Evolutionary conservation across 257 asterid genomes (phyloP).

Genomic region (Penstemon newberryi): DNA sequence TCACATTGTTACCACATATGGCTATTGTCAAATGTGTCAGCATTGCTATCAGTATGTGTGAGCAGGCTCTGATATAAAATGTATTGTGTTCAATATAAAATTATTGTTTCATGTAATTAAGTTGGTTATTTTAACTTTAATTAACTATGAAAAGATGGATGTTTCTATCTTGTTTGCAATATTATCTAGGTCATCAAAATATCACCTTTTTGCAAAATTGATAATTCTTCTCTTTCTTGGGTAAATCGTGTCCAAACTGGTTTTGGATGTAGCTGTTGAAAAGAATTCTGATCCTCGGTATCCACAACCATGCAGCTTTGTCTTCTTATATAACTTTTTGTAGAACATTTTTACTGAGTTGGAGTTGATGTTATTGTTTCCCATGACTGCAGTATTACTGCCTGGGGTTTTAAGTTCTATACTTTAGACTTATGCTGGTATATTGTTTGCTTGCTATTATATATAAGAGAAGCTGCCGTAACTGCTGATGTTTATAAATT

Average conservation of each 20-base stretch:
- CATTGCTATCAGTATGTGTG: constrained; percentile 9
- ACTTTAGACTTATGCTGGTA: not conserved
- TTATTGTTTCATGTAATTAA: not conserved
- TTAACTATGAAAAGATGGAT: constrained; percentile 15
- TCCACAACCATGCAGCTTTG: constrained; percentile 3
- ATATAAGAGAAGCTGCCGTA: constrained; percentile 15
- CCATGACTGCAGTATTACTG: not conserved
- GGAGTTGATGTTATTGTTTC: constrained; percentile 3
- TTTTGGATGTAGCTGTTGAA: not conserved
- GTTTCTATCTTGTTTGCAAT: constrained; percentile 20
- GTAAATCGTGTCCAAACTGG: too few species aligned
- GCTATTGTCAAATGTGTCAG: too few species aligned
- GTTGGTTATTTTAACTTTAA: too few species aligned
- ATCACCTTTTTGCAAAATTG: not conserved
- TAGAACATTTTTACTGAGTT: constrained; percentile 5
- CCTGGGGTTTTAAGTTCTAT: not conserved
- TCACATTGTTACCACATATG: too few species aligned
- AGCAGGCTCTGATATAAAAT: constrained; percentile 8
- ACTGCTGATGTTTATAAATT: constrained; percentile 28
- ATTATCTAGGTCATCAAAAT: constrained; percentile 6
- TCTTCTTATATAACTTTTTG: not conserved
- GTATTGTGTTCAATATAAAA: not conserved
- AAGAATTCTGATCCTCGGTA: not conserved
- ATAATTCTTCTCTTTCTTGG: too few species aligned
- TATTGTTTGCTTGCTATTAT: not conserved